These are phyloP conservation scores for Tilletia setariae DNA, from an alignment of 1,284 basidiomycete genomes.

Conservation along the genomic window DNA sequence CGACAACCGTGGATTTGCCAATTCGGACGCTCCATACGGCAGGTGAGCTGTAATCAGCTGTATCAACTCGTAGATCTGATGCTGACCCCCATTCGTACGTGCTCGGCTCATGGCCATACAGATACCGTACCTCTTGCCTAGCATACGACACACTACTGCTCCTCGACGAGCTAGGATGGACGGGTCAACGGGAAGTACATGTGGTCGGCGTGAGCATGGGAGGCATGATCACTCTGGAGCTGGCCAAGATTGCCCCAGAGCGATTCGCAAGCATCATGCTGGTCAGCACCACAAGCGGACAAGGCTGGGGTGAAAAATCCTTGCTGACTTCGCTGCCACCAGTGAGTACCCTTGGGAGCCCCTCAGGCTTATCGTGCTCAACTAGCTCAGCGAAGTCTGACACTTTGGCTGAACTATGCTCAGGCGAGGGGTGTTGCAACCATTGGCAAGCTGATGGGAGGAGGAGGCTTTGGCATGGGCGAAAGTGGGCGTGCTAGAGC, in stretches of 20 bases:
- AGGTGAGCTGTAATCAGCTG: not conserved
- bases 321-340: constrained; percentile 6
- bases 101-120: not conserved
- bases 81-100: not conserved
- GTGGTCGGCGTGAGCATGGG: constrained; percentile 77
- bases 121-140: constrained; percentile 5
- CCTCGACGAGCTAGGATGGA: constrained; percentile 14
- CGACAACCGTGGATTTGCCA: constrained; percentile 9
- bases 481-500: not conserved
- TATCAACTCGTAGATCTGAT: not conserved
- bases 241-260: constrained; percentile 30
- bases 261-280: constrained; percentile 34
- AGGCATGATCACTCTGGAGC: constrained; percentile 70
- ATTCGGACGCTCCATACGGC: constrained; percentile 4
- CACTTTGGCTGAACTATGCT: not conserved
- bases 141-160: not conserved
- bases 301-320: constrained; percentile 15
- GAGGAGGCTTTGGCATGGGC: not conserved
- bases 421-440: constrained; percentile 1
- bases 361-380: not conserved
- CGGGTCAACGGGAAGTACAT: constrained; percentile 58
- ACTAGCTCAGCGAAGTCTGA: not conserved
- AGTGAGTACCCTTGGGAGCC: not conserved
- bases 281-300: constrained; percentile 45
- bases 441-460: constrained; percentile 6